Percentiles rank a stretch among this genome's conserved stretches.
phyloP scores from a whole-genome alignment of 805 yeast species.

The Brettanomyces bruxellensis region DNA sequence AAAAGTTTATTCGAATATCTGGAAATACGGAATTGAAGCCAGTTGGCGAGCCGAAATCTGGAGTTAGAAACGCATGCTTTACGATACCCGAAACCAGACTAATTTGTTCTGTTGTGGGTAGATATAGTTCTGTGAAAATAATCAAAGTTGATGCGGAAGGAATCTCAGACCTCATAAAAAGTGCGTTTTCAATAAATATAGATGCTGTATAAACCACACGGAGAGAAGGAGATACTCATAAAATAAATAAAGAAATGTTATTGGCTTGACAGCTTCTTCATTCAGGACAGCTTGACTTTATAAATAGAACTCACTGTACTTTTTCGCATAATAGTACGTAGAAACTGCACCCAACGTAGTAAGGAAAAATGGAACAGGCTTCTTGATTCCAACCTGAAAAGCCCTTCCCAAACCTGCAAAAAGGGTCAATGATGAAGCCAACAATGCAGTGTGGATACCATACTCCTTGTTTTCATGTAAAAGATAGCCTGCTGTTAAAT shows the following conservation, averaged over 20 bases:
- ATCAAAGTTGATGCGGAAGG: no score
- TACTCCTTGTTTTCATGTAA: conserved; percentile 62
- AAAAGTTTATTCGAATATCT: conserved; percentile 6
- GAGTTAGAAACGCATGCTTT: conserved; percentile 4
- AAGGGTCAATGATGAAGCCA: conserved; percentile 55
- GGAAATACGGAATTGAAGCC: conserved; percentile 18
- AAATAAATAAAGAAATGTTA: no score
- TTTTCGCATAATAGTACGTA: conserved; percentile 45
- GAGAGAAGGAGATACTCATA: no score
- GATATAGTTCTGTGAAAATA: neutral
- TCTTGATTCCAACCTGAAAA: conserved; percentile 30
- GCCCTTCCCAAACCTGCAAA: conserved; percentile 64
- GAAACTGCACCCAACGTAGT: conserved; percentile 55
- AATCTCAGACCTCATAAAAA: no score
- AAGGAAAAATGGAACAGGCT: conserved; percentile 69
- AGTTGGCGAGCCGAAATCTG: conserved; percentile 3
- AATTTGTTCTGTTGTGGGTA: conserved; percentile 8
- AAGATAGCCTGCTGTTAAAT: conserved; percentile 68
- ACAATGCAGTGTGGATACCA: conserved; percentile 76
- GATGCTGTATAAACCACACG: no score
- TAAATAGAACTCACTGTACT: conserved; percentile 6
- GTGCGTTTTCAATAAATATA: no score
- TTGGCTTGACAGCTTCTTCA: no score
- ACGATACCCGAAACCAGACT: conserved; percentile 2
- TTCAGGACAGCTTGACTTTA: neutral